Base-by-base conservation (phyloP, 306 rosid species). In the Medicago lupulina region DNA sequence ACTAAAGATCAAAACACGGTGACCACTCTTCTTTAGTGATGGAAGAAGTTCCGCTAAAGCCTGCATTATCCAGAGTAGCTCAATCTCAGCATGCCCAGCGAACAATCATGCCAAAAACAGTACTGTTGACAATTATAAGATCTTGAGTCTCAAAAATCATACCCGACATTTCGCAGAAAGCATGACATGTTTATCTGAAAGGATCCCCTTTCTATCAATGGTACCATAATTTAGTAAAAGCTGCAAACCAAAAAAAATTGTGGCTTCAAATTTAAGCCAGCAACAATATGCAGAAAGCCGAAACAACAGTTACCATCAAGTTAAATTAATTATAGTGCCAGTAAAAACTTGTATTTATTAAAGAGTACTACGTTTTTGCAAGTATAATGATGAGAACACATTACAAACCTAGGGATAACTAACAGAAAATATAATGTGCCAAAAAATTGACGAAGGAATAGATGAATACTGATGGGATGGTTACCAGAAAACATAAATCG, bases 151-250 rank as follows among this genome's bases (percentile, higher is more conserved):
- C 14, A 57, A 73, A 70, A 40, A 81, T 51, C 86, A 75, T 92
- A 92, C 97, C 96, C 78, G 95, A 78, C 97, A 90, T 85, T 95
- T 95, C 44, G 97, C 89, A 58, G 98, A 90, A 80, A 83, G 92
- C 95, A 95, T 86, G 55, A 85, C 97, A 78, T 88, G 71, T 79
- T 85, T 88, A 51, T 90, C 89, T 14, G 90, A 50, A 75, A 92
- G 97, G 79, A 84, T 67, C 78, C 97, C 97, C 83, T 92, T 92
- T 75, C 74, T 84, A 77, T 89, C 97, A 53, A 84, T 74, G 75
- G 88, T 83, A 77, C 80, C 87, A 75, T 92, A 87, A 60, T 82
- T 83, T 77, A 76, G 92, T 67, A 95, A 86, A 80, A 95, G 89
- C 97, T 92, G 95, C 87, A 83, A 71, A 72, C 28, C n/a, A 76